phyloP scores from a whole-genome alignment of 768 basidiomycete genomes.

The Coprinopsis marcescibilis region DNA sequence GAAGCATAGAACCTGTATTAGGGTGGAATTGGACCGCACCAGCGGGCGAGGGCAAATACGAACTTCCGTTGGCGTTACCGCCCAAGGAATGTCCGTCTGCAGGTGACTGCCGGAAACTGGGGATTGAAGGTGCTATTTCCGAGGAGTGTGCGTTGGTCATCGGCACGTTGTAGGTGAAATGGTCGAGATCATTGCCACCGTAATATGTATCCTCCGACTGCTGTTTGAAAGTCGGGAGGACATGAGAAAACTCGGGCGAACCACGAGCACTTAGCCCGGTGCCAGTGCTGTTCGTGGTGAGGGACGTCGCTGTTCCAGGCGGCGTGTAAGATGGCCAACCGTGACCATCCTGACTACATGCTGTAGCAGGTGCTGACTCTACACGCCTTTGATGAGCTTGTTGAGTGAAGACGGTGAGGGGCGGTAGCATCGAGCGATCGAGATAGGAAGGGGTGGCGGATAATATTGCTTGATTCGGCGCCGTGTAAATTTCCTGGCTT shows the following conservation, averaged over 20 bases:
- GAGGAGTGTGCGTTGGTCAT: constrained; percentile 20
- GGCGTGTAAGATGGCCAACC: constrained; percentile 63
- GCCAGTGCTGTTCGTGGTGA: constrained; percentile 39
- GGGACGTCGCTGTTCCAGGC: constrained; percentile 50
- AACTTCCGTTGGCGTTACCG: background rate
- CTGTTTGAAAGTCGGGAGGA: constrained; percentile 28
- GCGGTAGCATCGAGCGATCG: constrained; percentile 44
- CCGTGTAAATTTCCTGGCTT: constrained; percentile 16
- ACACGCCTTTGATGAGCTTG: constrained; percentile 32
- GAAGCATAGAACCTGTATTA: constrained; percentile 19
- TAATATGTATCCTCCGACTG: constrained; percentile 37
- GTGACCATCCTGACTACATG: constrained; percentile 42
- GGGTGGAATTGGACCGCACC: constrained; percentile 15
- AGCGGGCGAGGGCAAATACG: constrained; percentile 7
- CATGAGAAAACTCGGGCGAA: constrained; percentile 37
- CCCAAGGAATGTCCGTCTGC: background rate
- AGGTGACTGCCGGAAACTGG: constrained; percentile 19
- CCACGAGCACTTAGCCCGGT: constrained; percentile 35
- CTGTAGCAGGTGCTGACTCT: constrained; percentile 50
- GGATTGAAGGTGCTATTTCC: constrained; percentile 22
- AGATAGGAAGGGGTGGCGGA: constrained; percentile 16
- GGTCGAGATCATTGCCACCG: constrained; percentile 39
- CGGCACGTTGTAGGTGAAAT: constrained; percentile 44
- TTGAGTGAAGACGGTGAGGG: constrained; percentile 32
- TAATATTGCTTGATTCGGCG: constrained; percentile 15